Percentiles rank a stretch among this genome's conserved stretches.
These are phyloP conservation scores for Talaromyces liani DNA, from an alignment of 495 filamentous ascomycete genomes.

Conservation along the genomic window DNA sequence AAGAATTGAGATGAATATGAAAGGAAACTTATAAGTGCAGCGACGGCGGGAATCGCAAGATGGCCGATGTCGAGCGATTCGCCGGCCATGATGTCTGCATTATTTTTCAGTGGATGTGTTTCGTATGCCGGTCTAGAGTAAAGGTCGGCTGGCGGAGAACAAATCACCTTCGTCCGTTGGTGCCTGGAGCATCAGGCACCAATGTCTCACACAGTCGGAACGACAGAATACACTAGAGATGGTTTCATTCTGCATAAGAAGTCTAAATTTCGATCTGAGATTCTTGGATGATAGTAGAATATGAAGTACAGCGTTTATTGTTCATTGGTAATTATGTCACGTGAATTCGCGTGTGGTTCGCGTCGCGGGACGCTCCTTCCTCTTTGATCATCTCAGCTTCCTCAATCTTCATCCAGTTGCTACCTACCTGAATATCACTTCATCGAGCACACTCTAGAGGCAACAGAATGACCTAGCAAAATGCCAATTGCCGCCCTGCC, in stretches of 20 bases:
- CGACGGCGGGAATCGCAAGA: constrained; percentile 63
- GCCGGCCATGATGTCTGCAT: constrained; percentile 14
- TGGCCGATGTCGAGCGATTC: constrained; percentile 23
- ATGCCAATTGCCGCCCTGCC: constrained; percentile 67
- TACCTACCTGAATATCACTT: neutral
- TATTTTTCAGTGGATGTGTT: constrained; percentile 13
- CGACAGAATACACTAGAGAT: no score
- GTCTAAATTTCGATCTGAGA: no score
- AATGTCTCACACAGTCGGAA: neutral
- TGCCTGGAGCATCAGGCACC: neutral
- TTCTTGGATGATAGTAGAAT: no score
- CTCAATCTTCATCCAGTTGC: neutral
- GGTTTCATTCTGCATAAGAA: no score
- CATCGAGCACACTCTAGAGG: neutral
- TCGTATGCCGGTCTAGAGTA: neutral
- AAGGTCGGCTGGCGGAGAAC: neutral
- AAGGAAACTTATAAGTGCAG: constrained; percentile 62
- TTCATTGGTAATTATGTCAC: neutral
- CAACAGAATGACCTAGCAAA: constrained; percentile 10
- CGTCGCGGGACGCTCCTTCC: neutral
- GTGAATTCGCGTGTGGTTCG: constrained; percentile 2
- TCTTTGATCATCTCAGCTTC: neutral
- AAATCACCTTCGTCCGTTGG: neutral
- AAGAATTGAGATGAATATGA: constrained; percentile 79
- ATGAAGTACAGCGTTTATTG: no score